Evolutionary conservation across 345 rosid genomes (phyloP).

Genomic region (Corchorus capsularis): DNA sequence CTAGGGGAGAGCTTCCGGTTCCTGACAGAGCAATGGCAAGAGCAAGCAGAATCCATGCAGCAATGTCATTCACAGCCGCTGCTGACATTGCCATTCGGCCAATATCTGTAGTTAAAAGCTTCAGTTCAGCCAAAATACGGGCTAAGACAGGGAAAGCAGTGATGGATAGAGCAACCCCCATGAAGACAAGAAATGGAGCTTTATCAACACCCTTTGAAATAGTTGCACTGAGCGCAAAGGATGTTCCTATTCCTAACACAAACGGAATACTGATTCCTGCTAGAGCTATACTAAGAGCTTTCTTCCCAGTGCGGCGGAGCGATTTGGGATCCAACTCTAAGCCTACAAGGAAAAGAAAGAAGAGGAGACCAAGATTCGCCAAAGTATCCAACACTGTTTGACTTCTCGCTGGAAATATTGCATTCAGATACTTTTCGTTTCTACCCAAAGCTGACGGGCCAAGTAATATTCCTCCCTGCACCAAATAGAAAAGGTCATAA

Average conservation of each 20-base stretch:
- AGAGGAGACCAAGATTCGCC: conserved; percentile 77
- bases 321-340: conserved; percentile 59
- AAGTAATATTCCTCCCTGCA: conserved; percentile 72
- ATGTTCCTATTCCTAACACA: conserved; percentile 60
- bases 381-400: conserved; percentile 72
- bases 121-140: conserved; percentile 78
- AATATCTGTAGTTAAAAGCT: conserved; percentile 73
- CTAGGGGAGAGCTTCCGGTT: conserved; percentile 44
- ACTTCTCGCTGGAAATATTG: conserved; percentile 58
- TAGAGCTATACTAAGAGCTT: conserved; percentile 59
- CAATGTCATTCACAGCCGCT: conserved; percentile 77
- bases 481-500: not conserved
- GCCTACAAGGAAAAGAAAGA: conserved; percentile 76
- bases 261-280: conserved; percentile 71
- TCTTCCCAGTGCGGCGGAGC: conserved; percentile 59
- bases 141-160: conserved; percentile 85
- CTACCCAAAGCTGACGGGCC: conserved; percentile 84
- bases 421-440: conserved; percentile 39
- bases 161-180: conserved; percentile 87
- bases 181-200: conserved; percentile 64
- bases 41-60: conserved; percentile 85
- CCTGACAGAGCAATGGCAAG: conserved; percentile 83
- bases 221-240: conserved; percentile 31
- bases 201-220: conserved; percentile 51
- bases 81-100: conserved; percentile 88